Base-by-base conservation (phyloP, 1,284 basidiomycete genomes). In the Cystobasidium pallidum region DNA sequence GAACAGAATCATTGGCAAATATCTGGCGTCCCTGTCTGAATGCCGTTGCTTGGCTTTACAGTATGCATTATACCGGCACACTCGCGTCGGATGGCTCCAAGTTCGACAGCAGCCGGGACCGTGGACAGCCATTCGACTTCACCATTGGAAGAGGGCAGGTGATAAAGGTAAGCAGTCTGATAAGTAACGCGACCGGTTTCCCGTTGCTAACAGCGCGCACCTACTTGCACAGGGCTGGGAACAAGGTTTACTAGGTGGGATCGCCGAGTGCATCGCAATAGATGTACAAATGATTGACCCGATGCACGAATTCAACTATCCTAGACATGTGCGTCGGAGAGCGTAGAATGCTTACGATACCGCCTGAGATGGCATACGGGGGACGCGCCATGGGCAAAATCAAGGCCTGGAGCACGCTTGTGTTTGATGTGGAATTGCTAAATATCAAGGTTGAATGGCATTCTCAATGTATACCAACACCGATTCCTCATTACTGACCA, bases 71-170 rank as follows among this genome's bases (percentile, higher is more conserved):
- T 77, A 85, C 84, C 17, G 85, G 85, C 7, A 84, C 81, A 2
- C 80, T 86, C 17, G 82, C 82, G 57, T 80, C 81, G 36, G 62
- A 70, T 41, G 84, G 84, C 39, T 81, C 78, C 73, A 83, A 85
- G 77, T 86, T 86, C 74, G 85, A 86, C 78, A 83, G 82, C 36
- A 85, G 84, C 7, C 77, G 83, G 32, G 84, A 84, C 78, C 79
- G 84, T 11, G 82, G 82, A 59, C 76, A 81, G 73, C 84, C 85
- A 0, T 84, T 86, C 74, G 83, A 82, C 66, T 84, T 83, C 75
- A 82, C 43, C 7, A 71, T 70, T 17, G 73, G 68, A 8, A 13
- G 79, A 1, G 84, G 84, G 7, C 83, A 83, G 76, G 85, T 86
- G 19, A 86, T 86, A 79, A 73, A 73, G 54, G 67, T 52, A 30